Conservation (phyloP, 306 rosid genomes). For the Pyrus bretschneideri region DNA sequence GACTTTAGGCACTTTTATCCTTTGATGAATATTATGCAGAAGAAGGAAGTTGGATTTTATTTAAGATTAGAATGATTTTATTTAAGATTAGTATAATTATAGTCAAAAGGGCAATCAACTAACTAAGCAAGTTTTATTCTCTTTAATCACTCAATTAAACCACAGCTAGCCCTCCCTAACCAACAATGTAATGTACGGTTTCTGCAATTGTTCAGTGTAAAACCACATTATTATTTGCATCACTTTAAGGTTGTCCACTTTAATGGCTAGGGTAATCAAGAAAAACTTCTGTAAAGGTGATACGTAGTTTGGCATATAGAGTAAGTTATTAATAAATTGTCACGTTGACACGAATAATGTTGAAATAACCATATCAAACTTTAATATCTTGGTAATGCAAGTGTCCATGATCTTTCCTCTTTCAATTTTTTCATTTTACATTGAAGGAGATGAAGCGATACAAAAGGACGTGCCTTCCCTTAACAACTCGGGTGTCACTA, state of each 20-base stretch:
- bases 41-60: neutral
- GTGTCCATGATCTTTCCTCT: neutral
- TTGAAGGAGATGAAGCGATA: neutral
- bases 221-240: neutral
- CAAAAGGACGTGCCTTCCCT: neutral
- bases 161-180: constrained; percentile 33
- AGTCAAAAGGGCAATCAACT: constrained; percentile 8
- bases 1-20: neutral
- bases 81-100: neutral
- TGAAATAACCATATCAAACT: neutral
- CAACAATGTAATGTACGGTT: constrained; percentile 10
- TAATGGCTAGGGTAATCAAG: neutral
- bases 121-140: neutral
- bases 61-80: neutral
- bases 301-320: neutral
- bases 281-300: neutral
- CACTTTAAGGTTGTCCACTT: neutral
- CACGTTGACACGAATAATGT: neutral
- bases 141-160: constrained; percentile 42
- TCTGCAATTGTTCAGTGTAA: neutral
- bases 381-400: neutral
- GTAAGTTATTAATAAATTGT: no score
- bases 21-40: constrained; percentile 4
- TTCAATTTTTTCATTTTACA: neutral
- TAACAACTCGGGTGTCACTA: neutral